A percentile compares a stretch with the other conserved stretches of the same genome.
Evolutionary conservation across 352 stramenopile genomes (phyloP).

Genomic region (Phytophthora sp.): DNA sequence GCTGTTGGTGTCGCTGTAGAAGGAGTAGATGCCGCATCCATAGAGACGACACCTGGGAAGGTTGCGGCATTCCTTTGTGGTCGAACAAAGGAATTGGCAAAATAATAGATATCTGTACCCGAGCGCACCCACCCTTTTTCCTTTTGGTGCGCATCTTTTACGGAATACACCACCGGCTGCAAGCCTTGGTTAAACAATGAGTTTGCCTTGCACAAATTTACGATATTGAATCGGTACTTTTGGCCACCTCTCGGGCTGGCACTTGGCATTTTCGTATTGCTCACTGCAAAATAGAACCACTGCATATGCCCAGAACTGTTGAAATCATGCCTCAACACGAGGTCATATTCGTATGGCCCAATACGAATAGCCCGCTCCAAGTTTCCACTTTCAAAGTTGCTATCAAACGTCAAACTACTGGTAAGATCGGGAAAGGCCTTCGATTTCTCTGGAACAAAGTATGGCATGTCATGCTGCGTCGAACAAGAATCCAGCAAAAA

Average conservation of each 20-base stretch:
- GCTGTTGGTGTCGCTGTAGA: background rate
- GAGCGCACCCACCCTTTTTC: constrained; percentile 75
- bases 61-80: constrained; percentile 20
- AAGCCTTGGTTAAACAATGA: constrained; percentile 93
- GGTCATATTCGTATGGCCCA: constrained; percentile 89
- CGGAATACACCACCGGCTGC: constrained; percentile 89
- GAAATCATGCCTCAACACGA: constrained; percentile 87
- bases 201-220: constrained; percentile 94
- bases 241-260: constrained; percentile 18
- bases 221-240: constrained; percentile 91
- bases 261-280: constrained; percentile 52
- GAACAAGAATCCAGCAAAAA: constrained; percentile 29
- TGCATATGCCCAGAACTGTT: constrained; percentile 88
- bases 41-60: background rate
- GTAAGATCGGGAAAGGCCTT: constrained; percentile 21
- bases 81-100: constrained; percentile 65
- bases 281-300: constrained; percentile 96
- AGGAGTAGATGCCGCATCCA: background rate
- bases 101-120: constrained; percentile 90
- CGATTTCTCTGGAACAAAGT: constrained; percentile 44
- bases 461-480: constrained; percentile 29
- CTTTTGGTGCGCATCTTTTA: constrained; percentile 58
- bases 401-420: constrained; percentile 89
- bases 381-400: constrained; percentile 93
- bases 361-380: constrained; percentile 85